Evolutionary conservation across 805 yeast species (phyloP).

Genomic region (Millerozyma miso): DNA sequence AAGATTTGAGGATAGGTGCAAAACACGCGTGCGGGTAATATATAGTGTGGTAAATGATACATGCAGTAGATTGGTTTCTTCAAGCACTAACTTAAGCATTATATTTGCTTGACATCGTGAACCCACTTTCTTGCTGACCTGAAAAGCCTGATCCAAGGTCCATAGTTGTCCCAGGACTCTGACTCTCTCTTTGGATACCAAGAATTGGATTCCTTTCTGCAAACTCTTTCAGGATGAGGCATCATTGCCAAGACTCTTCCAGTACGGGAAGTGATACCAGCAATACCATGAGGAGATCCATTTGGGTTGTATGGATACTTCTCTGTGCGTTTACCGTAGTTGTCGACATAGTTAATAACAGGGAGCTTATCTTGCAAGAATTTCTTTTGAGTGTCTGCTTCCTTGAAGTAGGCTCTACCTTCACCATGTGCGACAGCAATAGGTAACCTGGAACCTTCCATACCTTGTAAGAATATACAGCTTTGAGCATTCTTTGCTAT

Average conservation of each 20-base stretch:
- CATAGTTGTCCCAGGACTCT: constrained; percentile 71
- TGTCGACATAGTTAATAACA: constrained; percentile 81
- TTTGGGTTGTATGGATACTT: constrained; percentile 93
- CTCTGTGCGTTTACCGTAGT: constrained; percentile 80
- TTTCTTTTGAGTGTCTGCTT: constrained; percentile 35
- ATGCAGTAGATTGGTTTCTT: too few relatives aligned
- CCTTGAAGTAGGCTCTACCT: constrained; percentile 78
- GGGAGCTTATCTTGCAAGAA: constrained; percentile 54
- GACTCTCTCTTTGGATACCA: constrained; percentile 70
- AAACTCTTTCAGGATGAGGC: constrained; percentile 99
- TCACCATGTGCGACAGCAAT: constrained; percentile 99
- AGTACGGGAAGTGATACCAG: constrained; percentile 84
- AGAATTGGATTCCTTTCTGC: constrained; percentile 83
- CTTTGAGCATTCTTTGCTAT: constrained; percentile 51
- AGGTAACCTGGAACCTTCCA: constrained; percentile 92
- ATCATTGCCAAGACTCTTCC: constrained; percentile 97
- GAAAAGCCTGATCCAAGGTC: constrained; percentile 95
- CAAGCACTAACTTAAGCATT: too few relatives aligned
- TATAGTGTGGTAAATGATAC: too few relatives aligned
- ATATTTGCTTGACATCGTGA: constrained; percentile 28
- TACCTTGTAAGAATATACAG: constrained; percentile 73
- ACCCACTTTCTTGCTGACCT: constrained; percentile 95
- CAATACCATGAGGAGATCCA: constrained; percentile 90
- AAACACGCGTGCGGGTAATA: too few relatives aligned
- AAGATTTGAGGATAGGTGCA: too few relatives aligned